Evolutionary conservation across 257 asterid species (phyloP), one percentile per base, ranked within the genome.

Genomic region (Mitragyna speciosa): DNA sequence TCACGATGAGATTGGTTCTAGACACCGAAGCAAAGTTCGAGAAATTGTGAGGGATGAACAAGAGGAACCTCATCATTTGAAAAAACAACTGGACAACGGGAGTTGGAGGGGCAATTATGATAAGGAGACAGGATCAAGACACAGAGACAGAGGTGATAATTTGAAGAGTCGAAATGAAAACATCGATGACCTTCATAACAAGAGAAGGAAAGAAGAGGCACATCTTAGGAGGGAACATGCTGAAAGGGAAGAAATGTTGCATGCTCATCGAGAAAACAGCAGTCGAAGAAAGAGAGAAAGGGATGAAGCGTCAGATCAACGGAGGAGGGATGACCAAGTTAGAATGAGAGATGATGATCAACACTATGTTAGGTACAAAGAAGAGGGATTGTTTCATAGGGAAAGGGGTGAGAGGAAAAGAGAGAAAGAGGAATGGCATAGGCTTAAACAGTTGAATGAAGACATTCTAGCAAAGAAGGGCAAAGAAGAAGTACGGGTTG

Each of bases 361-460:
- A 88, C 92, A 84, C 73, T 83, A 80, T 88, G 87, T 66, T 79
- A 89, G 98, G 84, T 88, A 87, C 78, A 95, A 90, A 88, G 97
- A 91, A 81, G 98, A 88, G 72, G 92, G 76, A 12, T 77, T 87
- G 63, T 81, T 85, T 77, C 90, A 84, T 81, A 93, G 89, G 85
- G 98, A 95, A 84, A 91, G 91, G 78, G 83, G 82, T 81, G 99
- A 92, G 77, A 90, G 94, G 87, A 93, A 80, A 79, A 86, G 95
- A 86, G 98, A 91, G 52, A 93, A 92, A 80, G 97, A 91, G 79
- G 99, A 93, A 71, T 90, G 99, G 95, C 86, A 91, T 81, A 91
- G 95, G 85, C 80, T 71, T 81, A 93, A 92, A 83, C 92, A 85
- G 69, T 70, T 87, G 45, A 91, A 77, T 82, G 97, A 91, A 86